Base-by-base conservation (phyloP, 352 stramenopile species). In the Phytopythium ostracodes region DNA sequence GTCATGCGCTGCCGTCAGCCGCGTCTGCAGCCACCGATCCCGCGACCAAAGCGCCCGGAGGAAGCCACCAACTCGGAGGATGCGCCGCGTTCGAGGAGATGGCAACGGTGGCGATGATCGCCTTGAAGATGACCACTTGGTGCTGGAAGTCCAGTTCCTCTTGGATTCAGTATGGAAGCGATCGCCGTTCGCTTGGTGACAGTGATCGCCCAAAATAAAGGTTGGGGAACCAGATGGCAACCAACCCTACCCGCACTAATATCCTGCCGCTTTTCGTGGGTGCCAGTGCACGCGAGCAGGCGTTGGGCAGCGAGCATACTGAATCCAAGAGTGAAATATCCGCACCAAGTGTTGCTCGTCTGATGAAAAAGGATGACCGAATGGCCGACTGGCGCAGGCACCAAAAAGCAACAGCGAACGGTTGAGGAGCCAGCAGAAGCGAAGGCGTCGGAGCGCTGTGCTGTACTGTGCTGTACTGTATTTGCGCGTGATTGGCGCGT, bases 11-110 rank as follows among this genome's bases (percentile, higher is more conserved):
- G 35, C 43, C 38, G 29, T 15, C 33, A 33, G 38, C 55, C n/a
- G 38, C 55, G 22, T 25, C 17, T 8, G 15, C 17, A 17, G 51
- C 49, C 25, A 8, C 25, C 27, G 46, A 53, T 53, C 22, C 44
- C 44, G 40, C 18, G 18, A 18, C 9, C 18, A 24, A 6, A 11
- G n/a, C 47, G 4, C 25, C 47, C 15, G 22, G 11, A 22, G 47
- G 47, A n/a, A 54, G 47, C 47, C 47, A 54, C 47, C 14, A 54
- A 35, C 25, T 12, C 25, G 43, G 46, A 51, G 44, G 38, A 24
- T 24, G 18, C 42, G 42, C 42, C 7, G 18, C 1, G 1, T 10
- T 24, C 1, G 40, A 47, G 1, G 46, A 52, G 44, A 15, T 31
- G 20, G 38, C 38, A 44, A 44, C 15, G 18, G 38, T n/a, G 38